Percentiles rank a stretch among this genome's conserved stretches.
Conservation (phyloP, 2,329 filamentous ascomycete species). For the Ophiostoma tasmaniense region DNA sequence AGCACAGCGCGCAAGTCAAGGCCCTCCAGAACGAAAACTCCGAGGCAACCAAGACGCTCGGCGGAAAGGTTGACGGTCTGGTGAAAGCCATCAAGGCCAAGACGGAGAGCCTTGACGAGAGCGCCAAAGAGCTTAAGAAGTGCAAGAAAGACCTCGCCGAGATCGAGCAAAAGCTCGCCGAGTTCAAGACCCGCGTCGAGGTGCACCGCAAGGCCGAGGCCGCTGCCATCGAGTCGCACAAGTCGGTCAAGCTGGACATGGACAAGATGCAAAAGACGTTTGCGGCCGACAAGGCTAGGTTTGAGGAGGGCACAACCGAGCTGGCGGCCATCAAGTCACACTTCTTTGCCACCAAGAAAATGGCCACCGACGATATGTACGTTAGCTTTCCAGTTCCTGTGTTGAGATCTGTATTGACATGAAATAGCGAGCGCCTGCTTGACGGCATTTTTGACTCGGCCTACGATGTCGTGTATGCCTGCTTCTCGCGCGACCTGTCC, state of each 20-base stretch:
- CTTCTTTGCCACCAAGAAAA: background rate
- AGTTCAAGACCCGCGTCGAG: background rate
- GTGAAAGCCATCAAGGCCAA: background rate
- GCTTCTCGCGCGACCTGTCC: conserved; percentile 5
- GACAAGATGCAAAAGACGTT: background rate
- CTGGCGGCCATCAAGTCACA: background rate
- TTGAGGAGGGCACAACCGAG: background rate
- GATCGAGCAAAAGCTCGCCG: background rate
- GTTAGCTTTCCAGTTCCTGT: background rate
- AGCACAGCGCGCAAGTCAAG: background rate
- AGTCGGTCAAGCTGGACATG: background rate
- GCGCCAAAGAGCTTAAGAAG: background rate
- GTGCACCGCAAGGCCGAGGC: background rate
- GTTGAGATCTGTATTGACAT: background rate
- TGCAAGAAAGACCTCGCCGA: background rate
- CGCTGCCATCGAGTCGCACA: background rate
- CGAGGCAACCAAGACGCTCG: background rate
- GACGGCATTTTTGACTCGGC: conserved; percentile 2
- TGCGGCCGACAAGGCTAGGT: background rate
- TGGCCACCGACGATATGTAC: background rate
- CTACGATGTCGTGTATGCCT: background rate
- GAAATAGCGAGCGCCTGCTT: background rate
- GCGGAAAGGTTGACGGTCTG: background rate
- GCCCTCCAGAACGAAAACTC: background rate
- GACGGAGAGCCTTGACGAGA: background rate